Conservation (phyloP, 768 basidiomycete genomes). For the Termitomyces sp. region DNA sequence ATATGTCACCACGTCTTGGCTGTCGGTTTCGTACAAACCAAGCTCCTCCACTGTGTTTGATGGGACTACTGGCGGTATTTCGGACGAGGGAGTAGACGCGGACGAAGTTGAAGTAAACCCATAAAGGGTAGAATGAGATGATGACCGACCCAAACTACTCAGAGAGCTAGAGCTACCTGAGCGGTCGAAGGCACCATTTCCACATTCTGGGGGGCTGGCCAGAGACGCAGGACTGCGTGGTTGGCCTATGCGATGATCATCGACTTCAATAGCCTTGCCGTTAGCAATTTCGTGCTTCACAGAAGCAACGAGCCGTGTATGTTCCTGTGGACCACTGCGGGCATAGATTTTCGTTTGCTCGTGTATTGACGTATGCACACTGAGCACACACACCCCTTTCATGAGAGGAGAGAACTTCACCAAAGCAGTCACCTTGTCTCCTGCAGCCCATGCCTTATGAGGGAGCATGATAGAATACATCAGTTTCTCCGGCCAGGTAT, state of each 20-base stretch:
- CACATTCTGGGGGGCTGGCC: conserved; percentile 4
- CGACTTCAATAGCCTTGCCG: conserved; percentile 45
- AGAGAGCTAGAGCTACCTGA: conserved; percentile 8
- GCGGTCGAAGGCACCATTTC: not conserved
- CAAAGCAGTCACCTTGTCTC: conserved; percentile 74
- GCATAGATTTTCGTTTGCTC: conserved; percentile 65
- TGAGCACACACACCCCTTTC: conserved; percentile 76
- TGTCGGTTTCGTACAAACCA: conserved; percentile 5
- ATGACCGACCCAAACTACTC: conserved; percentile 1
- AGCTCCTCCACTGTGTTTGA: not conserved
- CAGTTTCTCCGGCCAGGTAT: conserved; percentile 95
- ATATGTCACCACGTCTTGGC: conserved; percentile 49
- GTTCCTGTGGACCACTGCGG: conserved; percentile 52
- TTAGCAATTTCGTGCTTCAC: conserved; percentile 63
- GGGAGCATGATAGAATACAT: conserved; percentile 94
- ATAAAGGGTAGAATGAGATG: conserved; percentile 1
- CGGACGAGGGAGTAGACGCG: not conserved
- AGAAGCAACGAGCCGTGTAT: conserved; percentile 53
- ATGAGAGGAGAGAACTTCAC: conserved; percentile 83
- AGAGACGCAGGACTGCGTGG: conserved; percentile 2
- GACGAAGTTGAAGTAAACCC: conserved; percentile 1
- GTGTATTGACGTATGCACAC: conserved; percentile 61
- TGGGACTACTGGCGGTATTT: not conserved
- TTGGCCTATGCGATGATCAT: conserved; percentile 18
- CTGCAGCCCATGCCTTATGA: conserved; percentile 93